phyloP scores from a whole-genome alignment of 345 rosid species.

The Turnera subulata region DNA sequence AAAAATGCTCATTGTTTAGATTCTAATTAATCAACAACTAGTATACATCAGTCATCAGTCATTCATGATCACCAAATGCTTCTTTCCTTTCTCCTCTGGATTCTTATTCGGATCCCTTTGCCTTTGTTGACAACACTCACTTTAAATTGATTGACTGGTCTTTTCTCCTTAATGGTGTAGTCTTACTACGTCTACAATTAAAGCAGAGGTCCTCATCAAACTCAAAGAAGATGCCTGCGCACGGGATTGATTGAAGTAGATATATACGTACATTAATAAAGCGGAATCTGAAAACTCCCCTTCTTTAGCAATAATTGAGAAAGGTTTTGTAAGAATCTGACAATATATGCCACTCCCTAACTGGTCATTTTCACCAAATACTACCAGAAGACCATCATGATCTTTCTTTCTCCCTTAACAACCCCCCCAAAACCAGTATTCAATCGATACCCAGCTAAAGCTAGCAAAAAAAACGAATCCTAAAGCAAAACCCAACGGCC shows the following conservation, averaged over 20 bases:
- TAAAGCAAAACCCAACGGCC: conserved; percentile 21
- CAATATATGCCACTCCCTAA: neutral
- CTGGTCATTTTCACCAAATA: conserved; percentile 8
- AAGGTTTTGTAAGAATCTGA: conserved; percentile 14
- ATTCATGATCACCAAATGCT: no score
- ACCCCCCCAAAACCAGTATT: neutral
- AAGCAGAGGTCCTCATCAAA: neutral
- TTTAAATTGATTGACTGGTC: no score
- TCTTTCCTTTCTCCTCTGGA: no score
- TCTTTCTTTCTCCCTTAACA: neutral
- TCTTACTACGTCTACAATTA: neutral
- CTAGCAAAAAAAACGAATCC: neutral
- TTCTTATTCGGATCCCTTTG: no score
- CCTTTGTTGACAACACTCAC: no score
- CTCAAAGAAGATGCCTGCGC: no score
- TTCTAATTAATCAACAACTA: neutral
- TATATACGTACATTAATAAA: no score
- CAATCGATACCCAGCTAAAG: neutral
- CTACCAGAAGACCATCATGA: neutral
- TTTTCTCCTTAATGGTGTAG: no score
- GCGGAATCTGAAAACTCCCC: no score
- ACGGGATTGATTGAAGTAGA: neutral
- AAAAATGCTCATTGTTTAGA: neutral
- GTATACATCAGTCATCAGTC: no score
- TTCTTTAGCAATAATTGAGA: conserved; percentile 10